Base-by-base conservation (phyloP, 192 early-diverging fungal genomes). In the Umbelopsis isabellina region DNA sequence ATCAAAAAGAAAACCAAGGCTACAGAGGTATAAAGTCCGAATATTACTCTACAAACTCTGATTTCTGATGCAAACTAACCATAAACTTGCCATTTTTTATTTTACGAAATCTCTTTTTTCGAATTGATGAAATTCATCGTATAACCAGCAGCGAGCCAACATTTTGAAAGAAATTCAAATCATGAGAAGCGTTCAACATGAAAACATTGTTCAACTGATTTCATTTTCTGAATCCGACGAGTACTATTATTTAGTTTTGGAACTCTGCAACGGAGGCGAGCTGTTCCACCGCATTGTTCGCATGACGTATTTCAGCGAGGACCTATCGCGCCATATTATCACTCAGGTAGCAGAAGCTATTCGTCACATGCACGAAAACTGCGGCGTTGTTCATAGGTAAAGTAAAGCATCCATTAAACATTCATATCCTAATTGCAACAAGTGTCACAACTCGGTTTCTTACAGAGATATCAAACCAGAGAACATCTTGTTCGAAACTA, bases 401-500 rank as follows among this genome's bases (percentile, higher is more conserved):
- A 25, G 47, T 30, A 30, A n/a, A n/a, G n/a, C 27, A 25, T 46
- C 66, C 10, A 53, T 64, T 65, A 6, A 6, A 11, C 33, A 49
- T 21, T 47, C 27, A 11, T 13, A 50, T 65, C 21, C 50, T 22
- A 45, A 33, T 11, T 3, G n/a, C 16, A 3, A 37, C 41, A 22
- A 6, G 18, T 65, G 0, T 12, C 27, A 23, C 22, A 10, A 10
- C n/a, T 70, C 52, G 33, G 64, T 79, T 25, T 69, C 74, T 3
- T 77, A 69, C 68, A 87, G 95, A 25, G 95, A 97, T 75, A 94
- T 97, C 68, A 97, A 97, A 82, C 91, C 91, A 18, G 95, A 97
- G 72, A 97, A 97, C 72, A 87, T 96, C 53, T 75, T 92, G 13
- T 91, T 92, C 77, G 86, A 89, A 69, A 80, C 88, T 12, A 91